These are phyloP conservation scores for Aschersonia sp. DNA, from an alignment of 2,329 filamentous ascomycete species.

Conservation along the genomic window DNA sequence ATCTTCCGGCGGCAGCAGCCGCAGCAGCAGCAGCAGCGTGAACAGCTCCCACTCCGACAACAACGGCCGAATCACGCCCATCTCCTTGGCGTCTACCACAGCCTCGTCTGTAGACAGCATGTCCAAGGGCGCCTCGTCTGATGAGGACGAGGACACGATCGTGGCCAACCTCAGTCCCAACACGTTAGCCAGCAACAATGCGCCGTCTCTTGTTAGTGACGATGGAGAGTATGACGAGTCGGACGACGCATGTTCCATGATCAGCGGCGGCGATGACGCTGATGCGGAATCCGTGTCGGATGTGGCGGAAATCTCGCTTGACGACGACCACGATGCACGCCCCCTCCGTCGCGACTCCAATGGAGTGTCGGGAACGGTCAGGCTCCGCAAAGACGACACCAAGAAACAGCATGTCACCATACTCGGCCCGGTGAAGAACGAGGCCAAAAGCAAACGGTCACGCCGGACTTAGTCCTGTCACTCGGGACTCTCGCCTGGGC, in stretches of 20 bases:
- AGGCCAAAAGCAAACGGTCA: slow-evolving; percentile 16
- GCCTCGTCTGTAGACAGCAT: slow-evolving; percentile 9
- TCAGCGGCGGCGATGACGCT: slow-evolving; percentile 39
- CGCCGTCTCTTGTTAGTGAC: slow-evolving; percentile 67
- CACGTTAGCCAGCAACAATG: slow-evolving; percentile 58
- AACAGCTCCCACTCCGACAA: no score
- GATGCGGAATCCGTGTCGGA: slow-evolving; percentile 47
- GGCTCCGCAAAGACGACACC: slow-evolving; percentile 37
- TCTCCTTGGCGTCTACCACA: slow-evolving; percentile 23
- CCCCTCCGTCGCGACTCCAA: slow-evolving; percentile 28
- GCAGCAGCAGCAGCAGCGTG: slow-evolving; percentile 30
- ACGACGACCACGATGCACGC: slow-evolving; percentile 37
- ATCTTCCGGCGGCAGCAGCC: neutral
- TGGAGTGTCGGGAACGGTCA: slow-evolving; percentile 28
- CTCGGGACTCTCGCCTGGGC: neutral
- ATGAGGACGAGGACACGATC: slow-evolving; percentile 36
- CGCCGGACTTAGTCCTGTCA: slow-evolving; percentile 4
- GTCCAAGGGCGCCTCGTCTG: slow-evolving; percentile 15
- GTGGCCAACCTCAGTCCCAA: slow-evolving; percentile 54
- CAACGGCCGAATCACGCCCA: slow-evolving; percentile 25
- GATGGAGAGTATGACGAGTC: slow-evolving; percentile 67
- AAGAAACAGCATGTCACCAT: slow-evolving; percentile 37
- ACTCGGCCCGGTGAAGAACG: slow-evolving; percentile 33
- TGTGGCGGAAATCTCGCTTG: slow-evolving; percentile 46
- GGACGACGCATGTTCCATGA: slow-evolving; percentile 46